phyloP scores from a whole-genome alignment of 2,329 filamentous ascomycete genomes.

The Fusarium tupiense region DNA sequence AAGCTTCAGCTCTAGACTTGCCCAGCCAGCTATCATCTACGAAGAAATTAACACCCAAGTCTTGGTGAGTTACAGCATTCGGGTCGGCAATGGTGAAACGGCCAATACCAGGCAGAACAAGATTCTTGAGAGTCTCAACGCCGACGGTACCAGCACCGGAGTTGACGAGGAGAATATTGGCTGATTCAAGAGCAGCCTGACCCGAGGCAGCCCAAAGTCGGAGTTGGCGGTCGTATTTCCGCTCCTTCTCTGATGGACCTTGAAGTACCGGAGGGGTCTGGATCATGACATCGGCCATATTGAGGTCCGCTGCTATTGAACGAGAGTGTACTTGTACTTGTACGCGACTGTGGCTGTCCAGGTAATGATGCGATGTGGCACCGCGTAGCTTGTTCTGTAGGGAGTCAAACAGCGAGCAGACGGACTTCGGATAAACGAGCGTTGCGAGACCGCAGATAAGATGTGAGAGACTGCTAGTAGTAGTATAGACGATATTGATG shows the following conservation, averaged over 20 bases:
- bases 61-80: constrained; percentile 77
- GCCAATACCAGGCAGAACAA: constrained; percentile 94
- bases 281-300: constrained; percentile 45
- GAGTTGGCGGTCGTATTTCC: constrained; percentile 94
- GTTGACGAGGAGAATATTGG: constrained; percentile 91
- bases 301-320: constrained; percentile 4
- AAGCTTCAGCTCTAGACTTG: constrained; percentile 80
- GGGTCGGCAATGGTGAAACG: constrained; percentile 91
- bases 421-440: constrained; percentile 15
- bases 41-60: constrained; percentile 97
- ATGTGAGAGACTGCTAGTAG: constrained; percentile 8
- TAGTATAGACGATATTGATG: constrained; percentile 1
- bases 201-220: constrained; percentile 94
- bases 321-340: background rate
- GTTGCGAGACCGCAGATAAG: background rate
- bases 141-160: constrained; percentile 87
- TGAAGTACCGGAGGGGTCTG: constrained; percentile 52
- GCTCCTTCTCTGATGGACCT: constrained; percentile 69
- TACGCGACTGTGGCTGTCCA: background rate
- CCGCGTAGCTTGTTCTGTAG: background rate
- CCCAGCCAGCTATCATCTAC: constrained; percentile 82
- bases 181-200: constrained; percentile 88
- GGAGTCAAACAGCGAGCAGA: background rate
- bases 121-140: constrained; percentile 92
- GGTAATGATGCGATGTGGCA: constrained; percentile 5